Evolutionary conservation across 75 land plant genomes (phyloP), one percentile per base, ranked within the genome.

Genomic region (Sequoiadendron giganteum): DNA sequence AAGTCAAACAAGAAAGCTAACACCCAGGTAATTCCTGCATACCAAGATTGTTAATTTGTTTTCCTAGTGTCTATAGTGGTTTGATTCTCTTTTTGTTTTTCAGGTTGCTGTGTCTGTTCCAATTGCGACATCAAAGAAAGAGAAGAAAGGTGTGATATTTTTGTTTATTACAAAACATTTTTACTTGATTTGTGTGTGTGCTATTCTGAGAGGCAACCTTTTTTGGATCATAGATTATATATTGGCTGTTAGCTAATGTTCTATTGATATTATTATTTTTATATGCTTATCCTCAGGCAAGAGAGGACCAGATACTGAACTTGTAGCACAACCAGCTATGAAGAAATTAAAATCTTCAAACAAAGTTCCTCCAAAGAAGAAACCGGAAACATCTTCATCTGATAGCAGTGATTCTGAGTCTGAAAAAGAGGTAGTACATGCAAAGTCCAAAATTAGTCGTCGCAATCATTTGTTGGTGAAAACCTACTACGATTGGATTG

Each of bases 291-390:
- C 34, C 2, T 25, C 85, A 85, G 85, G 85, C 15, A 85, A 85
- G 86, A 55, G 86, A 30, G 58, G 18, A 34, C 40, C 65, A 18
- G 86, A 85, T 34, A 18, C 65, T 36, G 86, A 52, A 15, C 28
- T 38, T 5, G 65, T 1, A 16, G 36, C 30, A 45, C 68, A 85
- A 61, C 65, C 86, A 34, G 3, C 10, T 5, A 2, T 19, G 5
- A 85, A 85, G 68, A 85, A 85, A 55, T 5, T 85, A 10, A 85
- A 85, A 21, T 34, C 65, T 52, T 47, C 38, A 9, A 36, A 14
- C 14, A 85, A 85, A 55, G 86, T 85, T 16, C 65, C 28, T 4
- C 65, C 55, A 2, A 85, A 85, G 65, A 85, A 85, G 65, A 85
- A 85, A 36, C 86, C 32, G 11, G 86, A 85, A 40, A 55, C 40